Conservation (phyloP, 2,329 filamentous ascomycete species). For the Diaporthe longicolla region DNA sequence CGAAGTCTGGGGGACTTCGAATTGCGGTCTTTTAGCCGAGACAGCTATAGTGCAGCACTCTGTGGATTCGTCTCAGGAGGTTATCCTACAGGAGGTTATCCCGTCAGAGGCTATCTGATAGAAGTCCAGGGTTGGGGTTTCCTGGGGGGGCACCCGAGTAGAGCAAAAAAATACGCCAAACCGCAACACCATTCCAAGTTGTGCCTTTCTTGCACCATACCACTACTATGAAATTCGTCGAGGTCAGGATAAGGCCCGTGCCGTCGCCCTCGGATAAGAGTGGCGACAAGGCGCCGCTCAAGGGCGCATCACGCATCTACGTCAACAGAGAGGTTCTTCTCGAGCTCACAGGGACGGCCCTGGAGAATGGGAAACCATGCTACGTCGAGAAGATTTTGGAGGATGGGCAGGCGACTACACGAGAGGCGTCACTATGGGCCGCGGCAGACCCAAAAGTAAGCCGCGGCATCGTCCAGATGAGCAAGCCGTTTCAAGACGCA, state of each 20-base stretch:
- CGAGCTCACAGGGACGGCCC: conserved; percentile 56
- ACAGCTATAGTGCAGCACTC: no score
- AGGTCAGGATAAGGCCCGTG: conserved; percentile 58
- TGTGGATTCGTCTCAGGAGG: no score
- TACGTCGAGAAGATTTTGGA: conserved; percentile 45
- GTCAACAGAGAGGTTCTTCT: conserved; percentile 63
- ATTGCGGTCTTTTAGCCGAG: no score
- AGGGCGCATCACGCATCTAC: conserved; percentile 62
- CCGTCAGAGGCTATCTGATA: no score
- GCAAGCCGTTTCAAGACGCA: conserved; percentile 79
- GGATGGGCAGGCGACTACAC: conserved; percentile 43
- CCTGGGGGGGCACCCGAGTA: no score
- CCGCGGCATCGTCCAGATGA: conserved; percentile 78
- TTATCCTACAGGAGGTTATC: no score
- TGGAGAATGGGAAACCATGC: conserved; percentile 58
- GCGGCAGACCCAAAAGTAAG: conserved; percentile 69
- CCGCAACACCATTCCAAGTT: neutral
- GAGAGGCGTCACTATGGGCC: conserved; percentile 66
- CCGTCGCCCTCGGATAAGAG: conserved; percentile 52
- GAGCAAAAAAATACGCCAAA: no score
- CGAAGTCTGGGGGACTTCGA: no score
- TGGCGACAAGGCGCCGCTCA: conserved; percentile 58
- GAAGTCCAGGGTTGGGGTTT: no score
- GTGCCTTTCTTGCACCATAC: neutral
- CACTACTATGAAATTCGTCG: conserved; percentile 41